A percentile compares a stretch with the other conserved stretches of the same genome.
These are phyloP conservation scores for Lasiosphaeris hirsuta DNA, from an alignment of 495 filamentous ascomycete species.

Conservation along the genomic window DNA sequence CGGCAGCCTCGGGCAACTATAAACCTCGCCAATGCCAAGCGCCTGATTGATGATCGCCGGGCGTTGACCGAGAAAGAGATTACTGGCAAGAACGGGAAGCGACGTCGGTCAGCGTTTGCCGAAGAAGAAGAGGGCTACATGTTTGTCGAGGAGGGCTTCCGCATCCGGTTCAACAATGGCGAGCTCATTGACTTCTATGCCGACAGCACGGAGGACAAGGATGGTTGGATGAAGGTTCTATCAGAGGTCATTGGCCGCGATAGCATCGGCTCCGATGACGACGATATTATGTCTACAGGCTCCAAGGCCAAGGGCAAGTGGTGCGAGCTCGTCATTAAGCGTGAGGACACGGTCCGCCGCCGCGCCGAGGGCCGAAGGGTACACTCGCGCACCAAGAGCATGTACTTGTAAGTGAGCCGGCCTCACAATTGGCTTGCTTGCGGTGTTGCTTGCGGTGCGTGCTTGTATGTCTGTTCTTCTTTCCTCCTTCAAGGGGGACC, in stretches of 20 bases:
- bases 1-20: conserved; percentile 95
- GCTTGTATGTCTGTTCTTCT: neutral
- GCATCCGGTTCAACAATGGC: conserved; percentile 94
- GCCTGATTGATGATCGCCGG: conserved; percentile 89
- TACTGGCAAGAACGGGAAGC: conserved; percentile 66
- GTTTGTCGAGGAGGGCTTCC: conserved; percentile 99
- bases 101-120: conserved; percentile 90
- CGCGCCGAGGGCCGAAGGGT: conserved; percentile 39
- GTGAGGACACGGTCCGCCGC: conserved; percentile 45
- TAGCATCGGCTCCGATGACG: conserved; percentile 36
- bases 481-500: neutral
- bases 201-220: conserved; percentile 78
- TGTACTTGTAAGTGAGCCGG: conserved; percentile 28
- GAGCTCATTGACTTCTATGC: conserved; percentile 99
- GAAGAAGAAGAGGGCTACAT: conserved; percentile 99
- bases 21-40: conserved; percentile 89
- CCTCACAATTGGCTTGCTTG: neutral
- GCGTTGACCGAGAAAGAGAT: conserved; percentile 77
- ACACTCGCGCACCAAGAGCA: conserved; percentile 55
- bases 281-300: conserved; percentile 39
- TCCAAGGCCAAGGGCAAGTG: conserved; percentile 56
- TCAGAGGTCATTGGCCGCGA: conserved; percentile 73
- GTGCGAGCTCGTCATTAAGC: conserved; percentile 80
- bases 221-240: conserved; percentile 93
- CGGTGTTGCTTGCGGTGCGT: neutral